Conservation (phyloP, 495 filamentous ascomycete genomes). For the Venustampulla echinocandica region DNA sequence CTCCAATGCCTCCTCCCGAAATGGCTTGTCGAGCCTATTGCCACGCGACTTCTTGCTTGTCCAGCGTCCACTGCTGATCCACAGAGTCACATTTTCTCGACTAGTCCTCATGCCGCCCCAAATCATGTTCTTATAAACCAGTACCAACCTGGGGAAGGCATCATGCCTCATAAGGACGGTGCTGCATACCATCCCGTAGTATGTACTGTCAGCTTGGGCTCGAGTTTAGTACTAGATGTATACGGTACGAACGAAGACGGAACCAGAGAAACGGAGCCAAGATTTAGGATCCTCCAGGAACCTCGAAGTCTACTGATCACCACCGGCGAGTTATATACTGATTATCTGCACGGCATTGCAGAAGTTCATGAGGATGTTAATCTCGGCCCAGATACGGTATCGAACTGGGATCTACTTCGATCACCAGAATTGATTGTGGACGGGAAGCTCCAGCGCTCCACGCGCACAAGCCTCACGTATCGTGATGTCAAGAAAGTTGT, state of each 20-base stretch:
- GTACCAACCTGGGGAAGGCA: conserved; percentile 79
- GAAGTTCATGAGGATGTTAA: conserved; percentile 50
- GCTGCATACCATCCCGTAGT: conserved; percentile 78
- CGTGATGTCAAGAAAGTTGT: conserved; percentile 85
- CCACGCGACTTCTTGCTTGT: conserved; percentile 53
- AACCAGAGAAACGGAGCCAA: conserved; percentile 34
- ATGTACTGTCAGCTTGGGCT: conserved; percentile 80
- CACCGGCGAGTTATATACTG: conserved; percentile 55
- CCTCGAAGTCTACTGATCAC: conserved; percentile 75
- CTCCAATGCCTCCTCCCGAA: conserved; percentile 62
- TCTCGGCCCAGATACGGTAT: conserved; percentile 53
- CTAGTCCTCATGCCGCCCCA: conserved; percentile 63
- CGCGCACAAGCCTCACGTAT: conserved; percentile 81
- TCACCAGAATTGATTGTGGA: conserved; percentile 44
- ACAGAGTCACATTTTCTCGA: conserved; percentile 48
- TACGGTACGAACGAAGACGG: conserved; percentile 54
- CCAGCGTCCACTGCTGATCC: conserved; percentile 25
- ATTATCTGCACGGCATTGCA: conserved; percentile 70
- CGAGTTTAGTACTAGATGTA: conserved; percentile 68
- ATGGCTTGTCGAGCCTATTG: conserved; percentile 67
- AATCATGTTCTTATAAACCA: conserved; percentile 96
- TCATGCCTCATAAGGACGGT: conserved; percentile 95
- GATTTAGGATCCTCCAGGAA: conserved; percentile 76
- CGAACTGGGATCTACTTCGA: conserved; percentile 76
- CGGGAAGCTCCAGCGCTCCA: conserved; percentile 54